phyloP scores from a whole-genome alignment of 441 rosid species.

The Pelargonium cotyledonis region DNA sequence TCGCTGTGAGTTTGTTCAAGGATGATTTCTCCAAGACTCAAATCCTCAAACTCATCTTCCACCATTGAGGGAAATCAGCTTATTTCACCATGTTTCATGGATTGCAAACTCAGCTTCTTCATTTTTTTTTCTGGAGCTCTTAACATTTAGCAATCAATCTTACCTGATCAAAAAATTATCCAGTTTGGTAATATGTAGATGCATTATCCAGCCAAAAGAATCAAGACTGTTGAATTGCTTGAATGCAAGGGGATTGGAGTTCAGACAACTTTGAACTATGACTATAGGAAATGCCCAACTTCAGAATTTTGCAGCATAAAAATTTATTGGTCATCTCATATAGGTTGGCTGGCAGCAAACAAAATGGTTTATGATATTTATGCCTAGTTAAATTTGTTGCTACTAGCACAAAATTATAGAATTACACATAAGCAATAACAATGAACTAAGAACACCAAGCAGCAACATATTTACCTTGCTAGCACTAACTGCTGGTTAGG shows the following conservation, averaged over 20 bases:
- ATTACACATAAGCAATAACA: not conserved
- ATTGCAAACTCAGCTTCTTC: not conserved
- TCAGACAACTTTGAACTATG: not conserved
- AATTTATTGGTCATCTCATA: not conserved
- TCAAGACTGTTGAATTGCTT: not conserved
- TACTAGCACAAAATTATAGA: not conserved
- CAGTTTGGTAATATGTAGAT: not conserved
- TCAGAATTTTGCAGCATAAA: not conserved
- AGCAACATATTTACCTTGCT: conserved; percentile 52
- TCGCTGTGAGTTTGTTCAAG: not conserved
- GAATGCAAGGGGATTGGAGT: not conserved
- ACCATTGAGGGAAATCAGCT: no score
- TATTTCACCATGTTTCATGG: not conserved
- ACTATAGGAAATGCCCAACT: not conserved
- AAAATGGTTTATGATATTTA: not conserved
- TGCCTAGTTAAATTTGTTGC: not conserved
- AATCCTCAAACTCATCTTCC: not conserved
- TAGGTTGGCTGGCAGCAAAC: not conserved
- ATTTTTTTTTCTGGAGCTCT: not conserved
- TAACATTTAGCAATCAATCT: not conserved
- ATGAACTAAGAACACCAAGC: conserved; percentile 2
- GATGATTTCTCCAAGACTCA: not conserved
- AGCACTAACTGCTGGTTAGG: conserved; percentile 79
- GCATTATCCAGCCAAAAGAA: not conserved
- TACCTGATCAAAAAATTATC: not conserved